Conservation (phyloP, 108 stramenopile genomes). For the Epipyxis sp. region DNA sequence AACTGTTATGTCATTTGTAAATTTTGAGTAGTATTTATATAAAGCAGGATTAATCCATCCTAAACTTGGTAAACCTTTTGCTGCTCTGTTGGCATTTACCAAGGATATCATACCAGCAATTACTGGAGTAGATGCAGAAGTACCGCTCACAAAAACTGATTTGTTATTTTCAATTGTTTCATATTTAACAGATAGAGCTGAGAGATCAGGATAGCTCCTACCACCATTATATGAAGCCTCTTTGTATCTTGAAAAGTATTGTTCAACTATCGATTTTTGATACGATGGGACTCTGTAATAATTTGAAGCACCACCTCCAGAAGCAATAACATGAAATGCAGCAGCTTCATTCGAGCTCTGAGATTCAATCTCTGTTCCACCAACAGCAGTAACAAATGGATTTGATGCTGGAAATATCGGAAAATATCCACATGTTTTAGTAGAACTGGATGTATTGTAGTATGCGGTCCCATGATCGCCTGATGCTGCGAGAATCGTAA, state of each 20-base stretch:
- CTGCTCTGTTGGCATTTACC: neutral
- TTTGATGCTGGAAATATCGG: slow-evolving; percentile 16
- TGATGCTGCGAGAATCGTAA: neutral
- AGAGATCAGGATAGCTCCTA: slow-evolving; percentile 10
- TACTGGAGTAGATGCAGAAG: slow-evolving; percentile 6
- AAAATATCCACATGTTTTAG: neutral
- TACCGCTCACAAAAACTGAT: neutral
- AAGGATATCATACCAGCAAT: slow-evolving; percentile 2
- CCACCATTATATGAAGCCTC: neutral
- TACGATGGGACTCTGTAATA: neutral
- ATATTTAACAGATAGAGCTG: neutral
- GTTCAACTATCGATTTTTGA: neutral
- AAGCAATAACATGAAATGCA: slow-evolving; percentile 25
- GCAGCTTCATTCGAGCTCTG: neutral
- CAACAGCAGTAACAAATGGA: slow-evolving; percentile 17
- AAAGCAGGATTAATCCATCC: slow-evolving; percentile 27
- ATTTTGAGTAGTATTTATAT: no score
- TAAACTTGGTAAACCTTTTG: neutral
- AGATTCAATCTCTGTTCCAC: neutral
- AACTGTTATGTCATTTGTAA: no score
- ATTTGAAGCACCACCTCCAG: slow-evolving; percentile 20
- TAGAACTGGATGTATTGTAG: neutral
- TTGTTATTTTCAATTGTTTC: neutral
- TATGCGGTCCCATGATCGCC: slow-evolving; percentile 7
- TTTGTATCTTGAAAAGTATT: neutral